Evolutionary conservation across 768 basidiomycete species (phyloP).

Genomic region (Lentinula detonsa): DNA sequence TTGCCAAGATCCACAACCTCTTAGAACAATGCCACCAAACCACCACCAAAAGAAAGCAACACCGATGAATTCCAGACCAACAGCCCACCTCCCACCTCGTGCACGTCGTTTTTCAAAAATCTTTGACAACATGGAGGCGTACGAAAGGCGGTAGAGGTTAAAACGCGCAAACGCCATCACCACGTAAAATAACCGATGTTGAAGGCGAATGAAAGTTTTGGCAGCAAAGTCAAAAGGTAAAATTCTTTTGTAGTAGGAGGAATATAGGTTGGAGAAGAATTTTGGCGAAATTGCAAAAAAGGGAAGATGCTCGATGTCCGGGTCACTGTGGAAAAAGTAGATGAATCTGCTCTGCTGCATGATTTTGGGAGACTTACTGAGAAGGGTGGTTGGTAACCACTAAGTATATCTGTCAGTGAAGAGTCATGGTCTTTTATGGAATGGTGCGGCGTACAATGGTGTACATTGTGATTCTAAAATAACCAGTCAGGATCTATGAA

Average conservation of each 20-base stretch:
- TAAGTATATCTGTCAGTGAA: slow-evolving; percentile 21
- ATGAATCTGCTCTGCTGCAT: background rate
- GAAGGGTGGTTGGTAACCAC: slow-evolving; percentile 97
- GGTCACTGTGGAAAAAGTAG: slow-evolving; percentile 45
- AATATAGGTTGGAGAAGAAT: slow-evolving; percentile 85
- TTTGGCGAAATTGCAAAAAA: slow-evolving; percentile 90
- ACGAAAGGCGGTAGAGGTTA: slow-evolving; percentile 91
- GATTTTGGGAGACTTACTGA: slow-evolving; percentile 50
- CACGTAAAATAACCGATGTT: slow-evolving; percentile 92
- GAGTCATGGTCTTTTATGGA: background rate
- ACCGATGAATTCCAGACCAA: slow-evolving; percentile 69
- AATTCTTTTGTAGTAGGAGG: slow-evolving; percentile 89
- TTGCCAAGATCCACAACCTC: slow-evolving; percentile 65
- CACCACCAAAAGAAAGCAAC: slow-evolving; percentile 86
- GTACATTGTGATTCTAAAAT: slow-evolving; percentile 84
- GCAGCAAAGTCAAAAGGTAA: slow-evolving; percentile 75
- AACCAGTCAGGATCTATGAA: slow-evolving; percentile 8
- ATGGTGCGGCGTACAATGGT: slow-evolving; percentile 67
- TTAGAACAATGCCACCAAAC: slow-evolving; percentile 63
- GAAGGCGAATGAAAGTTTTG: slow-evolving; percentile 59
- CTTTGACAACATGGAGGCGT: slow-evolving; percentile 62
- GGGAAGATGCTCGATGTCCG: slow-evolving; percentile 83
- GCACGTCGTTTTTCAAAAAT: slow-evolving; percentile 59
- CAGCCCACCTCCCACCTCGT: slow-evolving; percentile 71
- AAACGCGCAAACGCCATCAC: slow-evolving; percentile 88